Percentiles rank a stretch among this genome's conserved stretches.
Evolutionary conservation across 2,329 filamentous ascomycete genomes (phyloP).

Genomic region (Trichocomaceae sp.): DNA sequence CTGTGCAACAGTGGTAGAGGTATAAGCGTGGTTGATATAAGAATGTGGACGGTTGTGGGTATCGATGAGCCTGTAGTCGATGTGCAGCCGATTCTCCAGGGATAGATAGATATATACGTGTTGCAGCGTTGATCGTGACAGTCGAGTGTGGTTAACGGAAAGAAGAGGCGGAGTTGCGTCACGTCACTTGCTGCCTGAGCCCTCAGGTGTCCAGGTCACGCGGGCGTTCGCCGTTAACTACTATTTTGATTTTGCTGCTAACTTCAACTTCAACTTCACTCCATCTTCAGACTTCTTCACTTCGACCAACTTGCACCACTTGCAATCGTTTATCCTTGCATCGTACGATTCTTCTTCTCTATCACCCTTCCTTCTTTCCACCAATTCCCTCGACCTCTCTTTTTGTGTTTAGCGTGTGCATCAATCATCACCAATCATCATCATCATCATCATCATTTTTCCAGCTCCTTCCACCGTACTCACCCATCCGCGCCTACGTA

Average conservation of each 20-base stretch:
- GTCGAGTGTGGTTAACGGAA: no score
- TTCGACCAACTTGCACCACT: no score
- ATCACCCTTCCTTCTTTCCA: not conserved
- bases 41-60: not conserved
- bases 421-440: no score
- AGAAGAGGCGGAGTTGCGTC: constrained; percentile 11
- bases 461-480: not conserved
- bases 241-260: constrained; percentile 3
- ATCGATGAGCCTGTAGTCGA: no score
- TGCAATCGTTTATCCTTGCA: constrained; percentile 6
- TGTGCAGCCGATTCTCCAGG: no score
- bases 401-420: not conserved
- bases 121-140: no score
- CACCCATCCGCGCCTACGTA: not conserved
- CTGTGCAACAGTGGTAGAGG: not conserved
- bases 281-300: no score
- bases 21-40: not conserved
- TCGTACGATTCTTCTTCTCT: not conserved
- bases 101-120: no score
- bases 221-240: not conserved
- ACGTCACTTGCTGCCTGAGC: constrained; percentile 10
- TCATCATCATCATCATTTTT: not conserved
- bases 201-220: constrained; percentile 10
- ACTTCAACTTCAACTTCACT: no score
- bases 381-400: not conserved